Evolutionary conservation across 108 stramenopile genomes (phyloP).

Genomic region (Skeletonema grethae): DNA sequence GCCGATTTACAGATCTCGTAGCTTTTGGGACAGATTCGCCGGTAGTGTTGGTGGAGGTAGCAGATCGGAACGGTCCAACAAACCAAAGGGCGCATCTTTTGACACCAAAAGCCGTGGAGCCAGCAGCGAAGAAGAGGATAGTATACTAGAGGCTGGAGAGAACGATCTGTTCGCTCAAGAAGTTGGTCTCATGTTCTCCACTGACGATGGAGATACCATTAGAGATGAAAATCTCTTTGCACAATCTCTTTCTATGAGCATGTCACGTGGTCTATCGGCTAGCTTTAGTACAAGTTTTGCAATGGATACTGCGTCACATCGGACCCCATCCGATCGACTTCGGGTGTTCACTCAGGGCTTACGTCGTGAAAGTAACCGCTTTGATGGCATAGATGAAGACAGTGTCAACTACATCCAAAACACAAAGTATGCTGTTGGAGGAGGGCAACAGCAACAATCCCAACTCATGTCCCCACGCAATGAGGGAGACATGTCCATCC

Average conservation of each 20-base stretch:
- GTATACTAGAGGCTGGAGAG: conserved; percentile 33
- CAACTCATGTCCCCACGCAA: background rate
- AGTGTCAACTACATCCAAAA: conserved; percentile 27
- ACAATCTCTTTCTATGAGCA: conserved; percentile 9
- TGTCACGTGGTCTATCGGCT: conserved; percentile 9
- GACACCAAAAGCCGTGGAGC: background rate
- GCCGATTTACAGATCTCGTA: background rate
- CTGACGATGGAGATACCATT: conserved; percentile 49
- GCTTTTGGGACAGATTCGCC: background rate
- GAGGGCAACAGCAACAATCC: background rate
- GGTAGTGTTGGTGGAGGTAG: background rate
- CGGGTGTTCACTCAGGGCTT: conserved; percentile 5
- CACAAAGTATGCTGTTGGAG: conserved; percentile 17
- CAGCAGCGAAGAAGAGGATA: conserved; percentile 10
- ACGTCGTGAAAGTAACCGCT: conserved; percentile 11
- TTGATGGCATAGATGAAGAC: conserved; percentile 20
- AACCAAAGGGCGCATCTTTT: conserved; percentile 1
- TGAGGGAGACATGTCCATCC: conserved; percentile 8
- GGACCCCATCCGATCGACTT: conserved; percentile 6
- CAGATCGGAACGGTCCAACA: background rate
- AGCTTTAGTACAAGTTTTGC: conserved; percentile 21
- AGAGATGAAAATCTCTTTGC: conserved; percentile 19
- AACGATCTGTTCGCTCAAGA: conserved; percentile 45
- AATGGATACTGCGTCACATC: background rate
- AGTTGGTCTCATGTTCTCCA: conserved; percentile 49